Evolutionary conservation across 2,329 filamentous ascomycete genomes (phyloP), one percentile per base, ranked within the genome.

Genomic region (Colletotrichum sp.): DNA sequence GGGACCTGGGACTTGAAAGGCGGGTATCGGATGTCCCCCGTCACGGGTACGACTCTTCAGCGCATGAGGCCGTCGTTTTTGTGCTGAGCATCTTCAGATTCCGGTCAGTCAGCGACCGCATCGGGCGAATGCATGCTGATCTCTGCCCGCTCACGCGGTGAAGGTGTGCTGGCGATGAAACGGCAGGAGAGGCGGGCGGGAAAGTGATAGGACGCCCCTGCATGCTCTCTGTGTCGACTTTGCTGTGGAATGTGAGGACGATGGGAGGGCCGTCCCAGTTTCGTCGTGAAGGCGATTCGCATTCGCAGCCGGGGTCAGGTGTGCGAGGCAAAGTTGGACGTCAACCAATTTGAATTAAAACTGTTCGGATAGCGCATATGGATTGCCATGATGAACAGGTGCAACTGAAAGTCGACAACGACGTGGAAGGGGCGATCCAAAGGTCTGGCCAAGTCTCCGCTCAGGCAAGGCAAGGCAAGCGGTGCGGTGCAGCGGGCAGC

Each of bases 381-480:
- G 18, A 38, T 10, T 10, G 15, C n/a, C n/a, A 36, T 9, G 34
- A 36, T 38, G 12, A 21, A 43, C 32, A 64, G 15, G 34, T 21
- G 12, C 13, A 26, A 64, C 28, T 21, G 30, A 15, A 36, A 36
- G 34, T 36, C 28, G 8, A 36, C 36, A 38, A 30, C 36, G 26
- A 58, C 55, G 67, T 48, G 66, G 66, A 61, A 68, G 30, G 66
- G 66, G 61, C 56, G 48, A 68, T 68, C 26, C 66, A 58, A 61
- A 60, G 34, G 66, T 21, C 66, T 60, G 34, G 38, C 21, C 66
- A 34, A 61, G 28, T 73, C 71, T 70, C 65, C 48, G 68, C 61
- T 58, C 68, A 70, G 68, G 71, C 48, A 73, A 73, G 67, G 71
- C 48, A 73, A 73, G 58, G 56, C 71, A 64, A 62, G 62, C 38